Evolutionary conservation across 2,329 filamentous ascomycete genomes (phyloP).

Genomic region (Shiraia sp.): DNA sequence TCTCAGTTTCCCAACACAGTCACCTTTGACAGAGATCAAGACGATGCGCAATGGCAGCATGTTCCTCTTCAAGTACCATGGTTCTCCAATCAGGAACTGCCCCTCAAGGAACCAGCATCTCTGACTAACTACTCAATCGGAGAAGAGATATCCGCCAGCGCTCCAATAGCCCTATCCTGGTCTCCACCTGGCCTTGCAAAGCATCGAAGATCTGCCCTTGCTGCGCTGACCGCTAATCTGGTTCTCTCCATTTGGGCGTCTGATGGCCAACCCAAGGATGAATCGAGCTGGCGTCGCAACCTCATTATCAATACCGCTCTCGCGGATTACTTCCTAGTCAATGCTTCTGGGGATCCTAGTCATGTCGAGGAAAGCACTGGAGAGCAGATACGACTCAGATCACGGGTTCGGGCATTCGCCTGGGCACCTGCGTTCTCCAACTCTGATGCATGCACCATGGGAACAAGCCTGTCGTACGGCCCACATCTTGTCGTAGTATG

Average conservation of each 20-base stretch:
- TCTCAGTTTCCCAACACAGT: conserved; percentile 40
- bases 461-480: conserved; percentile 30
- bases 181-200: conserved; percentile 60
- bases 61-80: conserved; percentile 53
- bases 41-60: conserved; percentile 41
- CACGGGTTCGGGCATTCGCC: conserved; percentile 48
- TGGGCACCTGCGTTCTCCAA: conserved; percentile 42
- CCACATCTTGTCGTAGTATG: conserved; percentile 43
- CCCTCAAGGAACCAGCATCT: conserved; percentile 50
- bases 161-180: conserved; percentile 58
- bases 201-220: conserved; percentile 58
- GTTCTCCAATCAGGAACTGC: conserved; percentile 56
- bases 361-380: conserved; percentile 16
- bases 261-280: conserved; percentile 46
- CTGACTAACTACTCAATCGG: conserved; percentile 58
- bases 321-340: conserved; percentile 41
- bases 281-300: conserved; percentile 56
- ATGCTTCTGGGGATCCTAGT: conserved; percentile 16
- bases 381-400: conserved; percentile 42
- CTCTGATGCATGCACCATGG: conserved; percentile 16
- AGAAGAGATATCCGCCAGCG: conserved; percentile 60
- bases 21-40: conserved; percentile 30
- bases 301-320: conserved; percentile 58
- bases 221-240: conserved; percentile 60
- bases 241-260: conserved; percentile 61